A percentile compares a stretch with the other conserved stretches of the same genome.
Evolutionary conservation across 1,139 yeast genomes (phyloP).

Genomic region (Geotrichum aggregatum): DNA sequence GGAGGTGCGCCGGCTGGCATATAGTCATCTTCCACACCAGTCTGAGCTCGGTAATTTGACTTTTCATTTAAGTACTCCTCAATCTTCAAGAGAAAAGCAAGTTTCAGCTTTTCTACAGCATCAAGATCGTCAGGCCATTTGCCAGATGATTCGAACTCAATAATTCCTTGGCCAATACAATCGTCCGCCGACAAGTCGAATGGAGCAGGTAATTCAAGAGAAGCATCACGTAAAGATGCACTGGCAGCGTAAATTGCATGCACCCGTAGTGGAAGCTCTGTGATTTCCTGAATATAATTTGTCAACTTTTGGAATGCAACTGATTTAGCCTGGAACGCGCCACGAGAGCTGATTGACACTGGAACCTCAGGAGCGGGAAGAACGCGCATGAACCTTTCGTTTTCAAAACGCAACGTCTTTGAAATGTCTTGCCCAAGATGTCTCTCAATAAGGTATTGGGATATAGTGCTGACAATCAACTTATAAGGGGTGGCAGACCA

Average conservation of each 20-base stretch:
- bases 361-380: constrained; percentile 39
- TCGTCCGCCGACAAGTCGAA: constrained; percentile 70
- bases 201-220: constrained; percentile 76
- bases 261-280: constrained; percentile 65
- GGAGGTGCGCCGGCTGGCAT: constrained; percentile 49
- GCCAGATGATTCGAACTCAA: constrained; percentile 86
- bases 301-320: constrained; percentile 65
- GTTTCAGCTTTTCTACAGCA: constrained; percentile 82
- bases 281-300: constrained; percentile 48
- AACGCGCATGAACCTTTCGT: constrained; percentile 31
- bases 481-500: constrained; percentile 60
- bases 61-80: constrained; percentile 48
- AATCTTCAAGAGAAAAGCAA: constrained; percentile 79
- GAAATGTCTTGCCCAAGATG: constrained; percentile 50
- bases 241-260: constrained; percentile 65
- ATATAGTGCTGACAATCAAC: constrained; percentile 63
- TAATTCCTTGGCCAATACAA: constrained; percentile 70
- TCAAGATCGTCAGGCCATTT: constrained; percentile 92
- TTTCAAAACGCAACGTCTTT: constrained; percentile 24
- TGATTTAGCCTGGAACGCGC: constrained; percentile 54
- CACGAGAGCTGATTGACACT: constrained; percentile 43
- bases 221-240: constrained; percentile 68
- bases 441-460: constrained; percentile 56
- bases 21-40: constrained; percentile 53
- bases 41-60: constrained; percentile 53